Base-by-base conservation (phyloP, 2,329 filamentous ascomycete genomes). In the Penicillium verrucosum region DNA sequence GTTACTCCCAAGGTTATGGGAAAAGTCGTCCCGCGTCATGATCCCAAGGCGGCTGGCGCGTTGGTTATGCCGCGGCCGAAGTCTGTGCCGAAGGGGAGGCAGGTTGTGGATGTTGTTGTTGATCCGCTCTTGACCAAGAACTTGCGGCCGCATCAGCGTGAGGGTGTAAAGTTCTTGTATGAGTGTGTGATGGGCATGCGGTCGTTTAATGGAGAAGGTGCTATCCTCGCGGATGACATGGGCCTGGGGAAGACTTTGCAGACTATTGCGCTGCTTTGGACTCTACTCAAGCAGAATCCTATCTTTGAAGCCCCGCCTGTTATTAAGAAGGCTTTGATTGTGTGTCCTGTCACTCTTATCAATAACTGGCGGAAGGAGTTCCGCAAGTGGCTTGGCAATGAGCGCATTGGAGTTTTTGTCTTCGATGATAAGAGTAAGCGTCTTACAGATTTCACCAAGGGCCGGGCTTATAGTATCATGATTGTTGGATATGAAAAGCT, bases 141-240 rank as follows among this genome's bases (percentile, higher is more conserved):
- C 62, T 75, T 90, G 9, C 82, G 87, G 29, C 81, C 83, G 12
- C 88, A 90, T 68, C 88, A 90, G 67, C 80, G 84, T 14, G 84
- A 87, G 65, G 88, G 88, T 23, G 85, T 90, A 0, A 78, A 83
- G 48, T 90, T 90, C 64, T 70, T 90, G 42, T 90, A 90, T 65
- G 87, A 90, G 71, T 89, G 87, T 67, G 85, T 90, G 0, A 90
- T 90, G 87, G 87, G 87, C 5, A 82, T 89, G 80, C 80, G 85
- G 41, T 75, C 80, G 41, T 85, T 82, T 59, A 83, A 83, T 64
- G 87, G 87, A 1, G 82, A 87, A 70, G 87, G 87, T 25, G 87
- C 86, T 4, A 85, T 90, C 57, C 76, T 90, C 47, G 88, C 88
- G 1, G 88, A 90, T 67, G 88, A 90, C 64, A 90, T 90, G 88